Conservation (phyloP, 805 yeast genomes). For the Saccharomycopsis fermentans region DNA sequence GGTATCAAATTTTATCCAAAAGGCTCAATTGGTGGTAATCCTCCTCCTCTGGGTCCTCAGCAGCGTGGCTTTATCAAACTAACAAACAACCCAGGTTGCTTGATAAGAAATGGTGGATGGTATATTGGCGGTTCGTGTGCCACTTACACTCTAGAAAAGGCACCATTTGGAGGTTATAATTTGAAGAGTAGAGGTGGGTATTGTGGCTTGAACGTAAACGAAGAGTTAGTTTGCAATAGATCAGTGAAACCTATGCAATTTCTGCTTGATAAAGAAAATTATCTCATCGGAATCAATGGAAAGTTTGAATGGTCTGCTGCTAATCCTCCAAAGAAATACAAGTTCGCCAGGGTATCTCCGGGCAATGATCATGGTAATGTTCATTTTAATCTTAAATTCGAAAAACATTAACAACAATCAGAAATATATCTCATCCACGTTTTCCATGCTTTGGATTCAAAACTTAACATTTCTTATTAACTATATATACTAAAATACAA, state of each 20-base stretch:
- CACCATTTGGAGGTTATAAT: conserved; percentile 65
- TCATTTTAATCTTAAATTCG: conserved; percentile 29
- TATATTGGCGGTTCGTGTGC: conserved; percentile 79
- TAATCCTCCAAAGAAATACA: conserved; percentile 32
- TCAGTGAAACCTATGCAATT: conserved; percentile 43
- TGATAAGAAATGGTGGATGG: conserved; percentile 84
- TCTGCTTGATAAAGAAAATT: conserved; percentile 36
- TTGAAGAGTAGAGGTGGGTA: conserved; percentile 62
- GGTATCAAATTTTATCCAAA: conserved; percentile 69
- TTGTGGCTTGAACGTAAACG: conserved; percentile 41
- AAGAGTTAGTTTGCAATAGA: conserved; percentile 27
- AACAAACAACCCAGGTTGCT: conserved; percentile 53
- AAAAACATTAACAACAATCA: neutral
- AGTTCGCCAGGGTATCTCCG: conserved; percentile 40
- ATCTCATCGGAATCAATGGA: conserved; percentile 52
- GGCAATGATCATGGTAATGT: conserved; percentile 30
- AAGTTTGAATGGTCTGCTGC: conserved; percentile 49
- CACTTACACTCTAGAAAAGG: conserved; percentile 45
- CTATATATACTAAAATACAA: too few species aligned
- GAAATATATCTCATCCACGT: too few species aligned
- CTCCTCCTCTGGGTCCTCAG: conserved; percentile 20
- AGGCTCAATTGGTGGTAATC: conserved; percentile 24
- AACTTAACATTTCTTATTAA: neutral
- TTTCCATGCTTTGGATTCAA: too few species aligned
- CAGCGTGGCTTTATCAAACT: conserved; percentile 40